Evolutionary conservation across 73 alveolate species (phyloP).

Genomic region (Paramecium primaurelia): DNA sequence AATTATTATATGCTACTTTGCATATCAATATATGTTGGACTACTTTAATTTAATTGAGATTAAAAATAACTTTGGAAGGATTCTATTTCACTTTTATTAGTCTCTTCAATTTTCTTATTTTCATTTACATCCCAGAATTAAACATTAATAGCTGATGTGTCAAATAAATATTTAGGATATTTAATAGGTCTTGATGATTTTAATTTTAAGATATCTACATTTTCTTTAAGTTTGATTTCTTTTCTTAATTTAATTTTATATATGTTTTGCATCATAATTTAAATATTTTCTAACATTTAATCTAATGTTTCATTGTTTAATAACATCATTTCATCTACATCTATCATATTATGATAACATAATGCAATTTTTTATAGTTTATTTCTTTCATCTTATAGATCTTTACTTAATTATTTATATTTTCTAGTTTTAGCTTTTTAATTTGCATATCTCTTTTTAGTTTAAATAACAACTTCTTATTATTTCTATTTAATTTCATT

Average conservation of each 20-base stretch:
- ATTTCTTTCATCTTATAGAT: neutral
- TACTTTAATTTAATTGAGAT: neutral
- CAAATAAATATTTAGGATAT: conserved; percentile 29
- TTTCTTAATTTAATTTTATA: neutral
- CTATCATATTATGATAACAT: neutral
- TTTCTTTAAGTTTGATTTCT: neutral
- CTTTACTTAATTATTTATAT: conserved; percentile 3
- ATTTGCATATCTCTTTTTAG: neutral
- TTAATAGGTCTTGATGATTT: neutral
- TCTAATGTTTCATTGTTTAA: neutral
- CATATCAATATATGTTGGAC: neutral
- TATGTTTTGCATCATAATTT: neutral
- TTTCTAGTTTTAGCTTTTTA: neutral
- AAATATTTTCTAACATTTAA: neutral
- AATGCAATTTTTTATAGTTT: neutral
- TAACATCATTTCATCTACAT: conserved; percentile 14
- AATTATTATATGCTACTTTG: neutral
- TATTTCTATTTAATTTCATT: neutral
- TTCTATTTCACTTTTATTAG: conserved; percentile 10
- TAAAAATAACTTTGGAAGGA: conserved; percentile 14
- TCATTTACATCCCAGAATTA: conserved; percentile 6
- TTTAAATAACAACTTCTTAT: neutral
- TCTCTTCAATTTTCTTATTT: neutral
- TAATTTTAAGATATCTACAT: neutral
- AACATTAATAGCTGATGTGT: neutral